phyloP scores from a whole-genome alignment of 495 filamentous ascomycete genomes.

The Neurospora sp. region DNA sequence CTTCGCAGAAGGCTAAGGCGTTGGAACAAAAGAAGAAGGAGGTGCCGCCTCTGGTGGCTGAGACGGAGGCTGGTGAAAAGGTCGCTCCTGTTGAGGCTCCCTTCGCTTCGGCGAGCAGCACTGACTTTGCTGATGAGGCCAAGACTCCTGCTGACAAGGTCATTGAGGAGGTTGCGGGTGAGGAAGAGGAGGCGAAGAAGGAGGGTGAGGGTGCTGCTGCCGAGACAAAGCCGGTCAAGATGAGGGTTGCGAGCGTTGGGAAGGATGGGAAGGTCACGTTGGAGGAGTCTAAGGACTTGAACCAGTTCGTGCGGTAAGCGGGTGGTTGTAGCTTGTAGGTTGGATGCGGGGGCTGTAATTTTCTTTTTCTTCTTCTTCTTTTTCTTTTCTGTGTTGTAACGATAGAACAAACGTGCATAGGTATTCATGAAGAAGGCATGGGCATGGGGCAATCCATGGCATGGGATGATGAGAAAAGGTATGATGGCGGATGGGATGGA shows the following conservation, averaged over 20 bases:
- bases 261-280: constrained; percentile 62
- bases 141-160: not conserved
- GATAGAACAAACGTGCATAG: constrained; percentile 1
- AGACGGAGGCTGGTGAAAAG: not conserved
- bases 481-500: not conserved
- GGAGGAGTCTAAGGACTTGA: constrained; percentile 46
- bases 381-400: constrained; percentile 1
- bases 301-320: constrained; percentile 37
- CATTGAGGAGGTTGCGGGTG: constrained; percentile 22
- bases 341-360: not conserved
- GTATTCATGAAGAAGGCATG: not conserved
- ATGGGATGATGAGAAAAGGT: not conserved
- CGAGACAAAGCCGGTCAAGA: constrained; percentile 22
- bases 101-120: not conserved
- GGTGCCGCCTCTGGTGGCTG: not conserved
- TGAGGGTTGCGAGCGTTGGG: constrained; percentile 49
- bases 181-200: constrained; percentile 25
- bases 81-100: not conserved
- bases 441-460: not conserved
- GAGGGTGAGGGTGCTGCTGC: constrained; percentile 10
- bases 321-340: not conserved
- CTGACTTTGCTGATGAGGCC: not conserved
- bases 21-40: not conserved
- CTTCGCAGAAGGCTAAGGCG: not conserved
- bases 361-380: not conserved